A percentile compares a stretch with the other conserved stretches of the same genome.
These are phyloP conservation scores for Penicillium desertorum DNA, from an alignment of 495 filamentous ascomycete species.

Conservation along the genomic window DNA sequence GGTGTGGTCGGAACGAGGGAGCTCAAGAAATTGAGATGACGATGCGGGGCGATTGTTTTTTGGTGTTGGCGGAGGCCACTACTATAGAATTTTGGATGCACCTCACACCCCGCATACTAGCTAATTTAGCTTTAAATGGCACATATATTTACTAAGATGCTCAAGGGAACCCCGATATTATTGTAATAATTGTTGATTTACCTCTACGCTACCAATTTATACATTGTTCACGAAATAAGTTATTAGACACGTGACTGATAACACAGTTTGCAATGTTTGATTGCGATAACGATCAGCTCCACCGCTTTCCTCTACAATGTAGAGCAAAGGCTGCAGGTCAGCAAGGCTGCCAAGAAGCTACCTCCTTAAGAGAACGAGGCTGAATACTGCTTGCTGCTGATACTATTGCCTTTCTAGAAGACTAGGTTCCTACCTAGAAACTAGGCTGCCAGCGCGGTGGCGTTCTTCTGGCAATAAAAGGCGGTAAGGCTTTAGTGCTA, in stretches of 20 bases:
- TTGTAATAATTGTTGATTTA: neutral
- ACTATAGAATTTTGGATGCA: slow-evolving; percentile 6
- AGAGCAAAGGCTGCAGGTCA: neutral
- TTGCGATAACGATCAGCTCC: neutral
- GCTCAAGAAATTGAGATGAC: slow-evolving; percentile 37
- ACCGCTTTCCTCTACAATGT: neutral
- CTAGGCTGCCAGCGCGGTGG: neutral
- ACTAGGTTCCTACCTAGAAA: neutral
- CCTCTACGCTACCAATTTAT: neutral
- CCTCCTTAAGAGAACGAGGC: neutral
- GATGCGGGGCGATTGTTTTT: slow-evolving; percentile 37
- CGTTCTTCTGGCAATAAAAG: neutral
- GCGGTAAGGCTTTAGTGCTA: neutral
- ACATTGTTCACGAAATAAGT: neutral
- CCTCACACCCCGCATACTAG: neutral
- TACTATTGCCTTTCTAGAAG: neutral
- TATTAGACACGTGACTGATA: slow-evolving; percentile 26
- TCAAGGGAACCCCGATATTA: neutral
- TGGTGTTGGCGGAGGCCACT: slow-evolving; percentile 16
- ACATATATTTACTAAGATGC: neutral
- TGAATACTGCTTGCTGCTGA: neutral
- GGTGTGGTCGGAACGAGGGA: slow-evolving; percentile 12
- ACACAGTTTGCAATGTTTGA: slow-evolving; percentile 31
- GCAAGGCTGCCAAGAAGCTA: neutral
- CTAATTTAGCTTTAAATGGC: neutral